These are phyloP conservation scores for Mycosphaerelloides madeirae DNA, from an alignment of 2,329 filamentous ascomycete species.

Conservation along the genomic window DNA sequence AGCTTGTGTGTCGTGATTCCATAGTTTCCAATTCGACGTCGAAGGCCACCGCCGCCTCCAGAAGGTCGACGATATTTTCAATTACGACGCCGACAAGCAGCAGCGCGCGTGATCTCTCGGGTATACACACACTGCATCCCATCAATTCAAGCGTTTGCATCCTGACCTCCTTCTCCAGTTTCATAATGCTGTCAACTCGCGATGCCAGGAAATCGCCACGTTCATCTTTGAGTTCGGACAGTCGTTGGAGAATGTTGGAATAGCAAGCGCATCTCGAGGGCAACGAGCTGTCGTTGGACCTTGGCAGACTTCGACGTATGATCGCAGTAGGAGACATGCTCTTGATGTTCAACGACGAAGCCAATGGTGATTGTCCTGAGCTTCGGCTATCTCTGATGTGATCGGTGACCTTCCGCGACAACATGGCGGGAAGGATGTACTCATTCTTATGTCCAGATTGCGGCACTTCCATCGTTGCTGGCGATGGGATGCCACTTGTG, in stretches of 20 bases:
- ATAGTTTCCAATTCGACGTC: neutral
- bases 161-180: conserved; percentile 1
- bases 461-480: too few species aligned
- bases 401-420: too few species aligned
- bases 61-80: neutral
- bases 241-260: neutral
- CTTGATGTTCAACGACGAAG: too few species aligned
- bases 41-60: neutral
- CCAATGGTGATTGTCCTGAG: too few species aligned
- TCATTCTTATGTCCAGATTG: too few species aligned
- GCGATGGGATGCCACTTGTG: neutral
- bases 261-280: neutral
- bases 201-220: neutral
- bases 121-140: neutral
- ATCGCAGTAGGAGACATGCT: too few species aligned
- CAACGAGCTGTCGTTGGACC: too few species aligned
- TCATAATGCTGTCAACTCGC: neutral
- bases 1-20: neutral
- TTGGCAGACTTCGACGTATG: too few species aligned
- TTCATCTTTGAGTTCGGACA: conserved; percentile 1
- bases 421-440: too few species aligned
- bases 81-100: neutral
- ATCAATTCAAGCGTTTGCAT: neutral
- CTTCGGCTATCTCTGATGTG: too few species aligned
- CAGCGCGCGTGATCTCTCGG: neutral